phyloP scores from a whole-genome alignment of 2,329 filamentous ascomycete species.

The Lizonia empirigonia region DNA sequence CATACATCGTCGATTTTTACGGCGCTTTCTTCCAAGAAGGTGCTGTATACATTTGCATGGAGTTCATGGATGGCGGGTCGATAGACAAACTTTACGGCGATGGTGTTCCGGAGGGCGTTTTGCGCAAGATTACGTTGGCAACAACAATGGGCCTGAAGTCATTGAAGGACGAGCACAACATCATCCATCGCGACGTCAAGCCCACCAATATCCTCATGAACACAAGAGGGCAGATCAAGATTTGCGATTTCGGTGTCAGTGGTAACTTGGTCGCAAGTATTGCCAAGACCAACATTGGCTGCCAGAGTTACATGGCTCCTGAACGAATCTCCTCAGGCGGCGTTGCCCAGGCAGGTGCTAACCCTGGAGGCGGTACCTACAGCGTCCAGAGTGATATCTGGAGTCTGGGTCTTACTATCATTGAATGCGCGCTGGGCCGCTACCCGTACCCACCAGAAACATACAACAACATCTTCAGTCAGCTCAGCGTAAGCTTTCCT shows the following conservation, averaged over 20 bases:
- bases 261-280: slow-evolving; percentile 97
- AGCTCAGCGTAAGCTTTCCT: slow-evolving; percentile 76
- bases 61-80: slow-evolving; percentile 98
- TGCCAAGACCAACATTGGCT: slow-evolving; percentile 97
- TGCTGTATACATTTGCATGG: slow-evolving; percentile 98
- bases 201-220: slow-evolving; percentile 98
- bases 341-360: slow-evolving; percentile 71
- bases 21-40: slow-evolving; percentile 99
- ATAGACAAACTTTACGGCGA: slow-evolving; percentile 94
- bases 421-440: slow-evolving; percentile 91
- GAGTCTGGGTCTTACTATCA: slow-evolving; percentile 91
- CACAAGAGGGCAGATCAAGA: slow-evolving; percentile 88
- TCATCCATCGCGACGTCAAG: slow-evolving; percentile 98
- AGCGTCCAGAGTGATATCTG: slow-evolving; percentile 98
- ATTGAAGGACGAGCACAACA: slow-evolving; percentile 97
- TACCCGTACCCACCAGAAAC: slow-evolving; percentile 98
- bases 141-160: slow-evolving; percentile 91
- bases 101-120: slow-evolving; percentile 84
- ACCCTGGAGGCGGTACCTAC: slow-evolving; percentile 80
- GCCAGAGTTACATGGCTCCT: slow-evolving; percentile 98
- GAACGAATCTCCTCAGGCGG: slow-evolving; percentile 91
- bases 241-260: slow-evolving; percentile 97
- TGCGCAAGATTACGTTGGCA: slow-evolving; percentile 87
- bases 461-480: slow-evolving; percentile 97
- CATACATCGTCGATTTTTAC: slow-evolving; percentile 98